Conservation (phyloP, 768 basidiomycete genomes). For the Rhizopogon vulgaris region DNA sequence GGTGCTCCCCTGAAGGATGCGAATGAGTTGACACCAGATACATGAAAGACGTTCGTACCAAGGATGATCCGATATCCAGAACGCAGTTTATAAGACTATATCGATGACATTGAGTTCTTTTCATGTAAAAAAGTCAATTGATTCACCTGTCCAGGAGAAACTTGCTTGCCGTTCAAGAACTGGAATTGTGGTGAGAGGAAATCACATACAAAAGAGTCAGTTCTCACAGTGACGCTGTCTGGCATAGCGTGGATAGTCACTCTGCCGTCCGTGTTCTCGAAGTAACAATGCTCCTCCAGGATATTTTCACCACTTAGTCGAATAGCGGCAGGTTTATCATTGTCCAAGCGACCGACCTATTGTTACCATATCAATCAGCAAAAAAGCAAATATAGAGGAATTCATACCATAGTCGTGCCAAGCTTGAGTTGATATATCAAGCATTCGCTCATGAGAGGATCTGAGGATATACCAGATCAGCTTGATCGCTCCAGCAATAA, state of each 20-base stretch:
- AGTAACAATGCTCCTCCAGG: slow-evolving; percentile 85
- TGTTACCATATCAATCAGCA: slow-evolving; percentile 1
- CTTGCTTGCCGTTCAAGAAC: slow-evolving; percentile 94
- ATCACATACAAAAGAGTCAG: background rate
- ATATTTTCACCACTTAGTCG: slow-evolving; percentile 91
- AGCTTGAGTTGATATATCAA: slow-evolving; percentile 88
- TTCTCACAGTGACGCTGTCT: slow-evolving; percentile 75
- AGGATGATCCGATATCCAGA: slow-evolving; percentile 97
- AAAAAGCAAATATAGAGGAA: slow-evolving; percentile 2
- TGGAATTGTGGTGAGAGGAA: slow-evolving; percentile 25
- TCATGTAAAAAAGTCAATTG: background rate
- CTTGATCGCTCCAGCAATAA: slow-evolving; percentile 1
- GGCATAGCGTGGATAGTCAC: slow-evolving; percentile 77
- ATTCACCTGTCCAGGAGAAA: slow-evolving; percentile 68
- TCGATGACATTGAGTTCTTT: background rate
- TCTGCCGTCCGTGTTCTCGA: slow-evolving; percentile 81
- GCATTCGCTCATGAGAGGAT: slow-evolving; percentile 96
- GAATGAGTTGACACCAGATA: slow-evolving; percentile 2
- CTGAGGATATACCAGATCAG: slow-evolving; percentile 32
- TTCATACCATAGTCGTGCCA: slow-evolving; percentile 68
- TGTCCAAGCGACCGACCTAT: slow-evolving; percentile 85
- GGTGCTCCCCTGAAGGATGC: slow-evolving; percentile 68
- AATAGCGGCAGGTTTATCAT: slow-evolving; percentile 76
- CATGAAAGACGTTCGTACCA: slow-evolving; percentile 39
- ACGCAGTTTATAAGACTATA: slow-evolving; percentile 71